Evolutionary conservation across 2,329 filamentous ascomycete genomes (phyloP).

Genomic region (Diplodia intermedia): DNA sequence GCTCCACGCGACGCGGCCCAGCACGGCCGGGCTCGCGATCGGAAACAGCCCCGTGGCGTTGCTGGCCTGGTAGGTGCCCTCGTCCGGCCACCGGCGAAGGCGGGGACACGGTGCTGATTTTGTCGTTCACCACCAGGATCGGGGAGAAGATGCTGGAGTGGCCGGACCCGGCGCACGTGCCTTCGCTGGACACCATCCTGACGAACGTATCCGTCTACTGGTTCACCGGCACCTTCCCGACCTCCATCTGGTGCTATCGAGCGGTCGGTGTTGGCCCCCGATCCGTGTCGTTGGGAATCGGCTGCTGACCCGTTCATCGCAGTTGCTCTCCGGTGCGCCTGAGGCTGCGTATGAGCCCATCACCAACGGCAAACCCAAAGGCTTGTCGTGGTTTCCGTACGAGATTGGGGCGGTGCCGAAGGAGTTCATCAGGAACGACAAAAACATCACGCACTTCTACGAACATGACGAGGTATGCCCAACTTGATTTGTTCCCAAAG

Average conservation of each 20-base stretch:
- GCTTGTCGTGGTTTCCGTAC: conserved; percentile 54
- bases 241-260: conserved; percentile 60
- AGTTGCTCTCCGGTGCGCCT: background rate
- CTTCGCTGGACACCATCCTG: conserved; percentile 54
- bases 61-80: conserved; percentile 57
- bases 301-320: no score
- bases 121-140: conserved; percentile 61
- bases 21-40: conserved; percentile 64
- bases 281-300: background rate
- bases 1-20: conserved; percentile 62
- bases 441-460: conserved; percentile 6
- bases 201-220: conserved; percentile 62
- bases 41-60: conserved; percentile 62
- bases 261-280: conserved; percentile 34
- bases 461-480: conserved; percentile 14
- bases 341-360: conserved; percentile 17
- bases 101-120: no score
- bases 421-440: conserved; percentile 32
- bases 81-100: background rate
- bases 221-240: conserved; percentile 59
- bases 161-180: conserved; percentile 52
- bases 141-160: conserved; percentile 55
- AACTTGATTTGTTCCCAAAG: conserved; percentile 31
- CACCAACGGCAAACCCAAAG: conserved; percentile 49
- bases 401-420: conserved; percentile 51